Evolutionary conservation across 2,329 filamentous ascomycete species (phyloP), one percentile per base, ranked within the genome.

Genomic region (Cucurbitaria berberidis): DNA sequence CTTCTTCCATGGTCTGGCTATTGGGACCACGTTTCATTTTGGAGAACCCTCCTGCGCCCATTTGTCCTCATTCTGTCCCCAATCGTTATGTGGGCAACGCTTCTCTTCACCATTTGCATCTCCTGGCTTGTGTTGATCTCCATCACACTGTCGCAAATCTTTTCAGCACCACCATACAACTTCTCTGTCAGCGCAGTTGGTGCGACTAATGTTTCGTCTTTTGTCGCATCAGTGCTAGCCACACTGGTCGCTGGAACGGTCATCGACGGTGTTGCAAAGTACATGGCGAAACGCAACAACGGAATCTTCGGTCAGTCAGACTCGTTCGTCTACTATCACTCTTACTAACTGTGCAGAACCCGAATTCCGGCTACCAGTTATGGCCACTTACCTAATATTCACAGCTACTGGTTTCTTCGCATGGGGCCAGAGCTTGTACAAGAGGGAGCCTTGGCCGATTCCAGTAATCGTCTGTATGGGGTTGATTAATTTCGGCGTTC

Each of bases 101-200:
- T 67, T 18, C 48, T 66, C 5, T 67, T 66, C 48, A 67, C 64
- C 0, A 62, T 62, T 18, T 64, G 63, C 36, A 63, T 67, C n/a
- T 66, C 63, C n/a, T 67, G 64, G 64, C 61, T 67, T 1, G 63
- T 67, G 2, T 49, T 64, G 26, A 67, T 67, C 34, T 66, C 61
- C 6, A 62, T 66, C 26, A 67, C 64, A 3, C 41, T 67, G 8
- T 67, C 64, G 24, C 64, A 67, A 18, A 67, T 67, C 11, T 66
- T 67, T 45, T 66, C 63, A 1, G 63, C 63, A 0, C 64, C 64
- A 3, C 64, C 63, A 2, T 67, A 67, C 42, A 67, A 51, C 27
- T 67, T 67, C 45, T 64, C 61, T 7, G 59, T 67, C 27, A 58
- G 52, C n/a, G 39, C 57, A 0, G 63, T 66, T 5, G 61, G 64